Evolutionary conservation across 2,329 filamentous ascomycete species (phyloP).

Genomic region (Phialemoniopsis sp.): DNA sequence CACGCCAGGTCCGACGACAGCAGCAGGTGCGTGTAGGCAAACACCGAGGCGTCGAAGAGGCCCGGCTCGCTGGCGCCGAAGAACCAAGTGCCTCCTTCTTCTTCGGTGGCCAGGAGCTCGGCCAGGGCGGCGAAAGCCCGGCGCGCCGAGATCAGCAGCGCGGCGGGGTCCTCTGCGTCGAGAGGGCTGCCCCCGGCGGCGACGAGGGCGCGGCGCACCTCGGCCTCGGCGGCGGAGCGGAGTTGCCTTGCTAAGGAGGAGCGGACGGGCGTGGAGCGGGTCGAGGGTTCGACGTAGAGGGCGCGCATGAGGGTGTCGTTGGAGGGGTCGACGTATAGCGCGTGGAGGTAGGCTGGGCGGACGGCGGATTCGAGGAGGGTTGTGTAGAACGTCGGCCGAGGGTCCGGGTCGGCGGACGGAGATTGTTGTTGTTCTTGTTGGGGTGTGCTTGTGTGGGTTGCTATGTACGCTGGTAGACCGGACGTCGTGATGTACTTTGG

Average conservation of each 20-base stretch:
- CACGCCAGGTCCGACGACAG: conserved; percentile 52
- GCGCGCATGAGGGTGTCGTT: conserved; percentile 66
- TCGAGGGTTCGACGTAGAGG: conserved; percentile 67
- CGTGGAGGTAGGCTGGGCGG: conserved; percentile 84
- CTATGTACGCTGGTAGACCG: conserved; percentile 15
- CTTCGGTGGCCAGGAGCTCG: conserved; percentile 23
- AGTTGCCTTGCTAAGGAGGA: conserved; percentile 62
- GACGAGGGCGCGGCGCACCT: conserved; percentile 42
- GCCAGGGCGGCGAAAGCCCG: conserved; percentile 43
- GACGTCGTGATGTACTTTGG: conserved; percentile 15
- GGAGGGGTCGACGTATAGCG: conserved; percentile 69
- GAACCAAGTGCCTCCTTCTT: conserved; percentile 38
- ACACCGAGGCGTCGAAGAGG: conserved; percentile 83
- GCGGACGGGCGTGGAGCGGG: conserved; percentile 58
- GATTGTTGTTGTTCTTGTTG: not conserved
- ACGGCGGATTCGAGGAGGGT: conserved; percentile 73
- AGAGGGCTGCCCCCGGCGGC: conserved; percentile 25
- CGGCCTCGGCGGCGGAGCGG: conserved; percentile 65
- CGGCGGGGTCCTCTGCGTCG: conserved; percentile 15
- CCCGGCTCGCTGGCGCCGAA: conserved; percentile 54
- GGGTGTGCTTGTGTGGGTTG: conserved; percentile 1
- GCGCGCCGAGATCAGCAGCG: conserved; percentile 36
- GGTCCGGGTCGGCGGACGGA: conserved; percentile 12
- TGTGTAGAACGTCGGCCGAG: conserved; percentile 69
- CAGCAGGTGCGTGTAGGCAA: conserved; percentile 83